Percentiles rank a stretch among this genome's conserved stretches.
phyloP scores from a whole-genome alignment of 208 protist species.

The Naegleria lovaniensis region DNA sequence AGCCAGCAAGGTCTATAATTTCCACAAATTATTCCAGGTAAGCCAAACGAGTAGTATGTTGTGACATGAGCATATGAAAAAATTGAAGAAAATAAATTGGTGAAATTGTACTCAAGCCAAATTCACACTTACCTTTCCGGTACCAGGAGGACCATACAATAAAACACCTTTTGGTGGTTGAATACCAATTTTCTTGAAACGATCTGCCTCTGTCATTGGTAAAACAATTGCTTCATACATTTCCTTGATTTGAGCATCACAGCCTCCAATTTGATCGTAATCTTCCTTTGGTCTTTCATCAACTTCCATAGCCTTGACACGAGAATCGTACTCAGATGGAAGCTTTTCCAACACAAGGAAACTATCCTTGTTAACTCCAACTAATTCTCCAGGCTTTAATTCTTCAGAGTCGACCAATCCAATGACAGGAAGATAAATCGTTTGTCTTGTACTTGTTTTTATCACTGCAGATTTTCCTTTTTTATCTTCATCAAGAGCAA shows the following conservation, averaged over 20 bases:
- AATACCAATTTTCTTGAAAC: constrained; percentile 97
- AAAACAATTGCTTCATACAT: constrained; percentile 97
- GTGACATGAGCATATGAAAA: constrained; percentile 46
- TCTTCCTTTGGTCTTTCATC: constrained; percentile 98
- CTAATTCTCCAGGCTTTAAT: constrained; percentile 95
- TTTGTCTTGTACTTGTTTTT: constrained; percentile 98
- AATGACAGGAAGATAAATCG: constrained; percentile 98
- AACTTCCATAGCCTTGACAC: constrained; percentile 99
- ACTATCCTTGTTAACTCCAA: constrained; percentile 99
- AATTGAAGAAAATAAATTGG: background rate
- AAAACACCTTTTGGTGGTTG: constrained; percentile 95
- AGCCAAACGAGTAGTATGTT: background rate
- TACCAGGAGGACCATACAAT: constrained; percentile 96
- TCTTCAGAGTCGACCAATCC: constrained; percentile 95
- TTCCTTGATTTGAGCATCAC: constrained; percentile 99
- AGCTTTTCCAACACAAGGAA: constrained; percentile 98
- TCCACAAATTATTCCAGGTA: background rate
- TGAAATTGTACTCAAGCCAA: constrained; percentile 25
- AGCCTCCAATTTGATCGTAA: constrained; percentile 97
- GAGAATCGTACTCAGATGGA: constrained; percentile 98
- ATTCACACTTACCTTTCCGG: constrained; percentile 82
- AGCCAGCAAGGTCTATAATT: constrained; percentile 77
- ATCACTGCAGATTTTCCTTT: constrained; percentile 93
- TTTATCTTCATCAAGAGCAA: constrained; percentile 60
- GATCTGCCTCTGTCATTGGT: constrained; percentile 96